Evolutionary conservation across 2,329 filamentous ascomycete species (phyloP).

Genomic region (Stagonosporopsis cucurbitacearum): DNA sequence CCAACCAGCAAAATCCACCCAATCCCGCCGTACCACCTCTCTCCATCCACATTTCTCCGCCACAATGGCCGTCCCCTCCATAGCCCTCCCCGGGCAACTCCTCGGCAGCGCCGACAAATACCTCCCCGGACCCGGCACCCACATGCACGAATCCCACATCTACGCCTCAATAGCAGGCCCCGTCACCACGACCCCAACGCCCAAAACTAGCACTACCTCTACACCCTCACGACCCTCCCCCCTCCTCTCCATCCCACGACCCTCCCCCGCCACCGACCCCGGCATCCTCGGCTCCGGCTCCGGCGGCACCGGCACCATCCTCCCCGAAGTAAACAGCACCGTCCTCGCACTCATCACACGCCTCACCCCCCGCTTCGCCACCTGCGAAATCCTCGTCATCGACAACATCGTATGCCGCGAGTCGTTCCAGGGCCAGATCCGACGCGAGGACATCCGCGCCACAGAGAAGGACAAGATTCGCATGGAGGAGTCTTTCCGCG

Average conservation of each 20-base stretch:
- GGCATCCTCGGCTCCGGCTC: constrained; percentile 32
- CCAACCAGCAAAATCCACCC: not conserved
- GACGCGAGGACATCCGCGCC: constrained; percentile 88
- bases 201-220: no score
- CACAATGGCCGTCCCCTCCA: constrained; percentile 44
- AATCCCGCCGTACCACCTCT: not conserved
- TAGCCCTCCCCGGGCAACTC: constrained; percentile 82
- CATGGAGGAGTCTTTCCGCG: constrained; percentile 88
- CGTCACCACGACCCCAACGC: constrained; percentile 59
- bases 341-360: constrained; percentile 87
- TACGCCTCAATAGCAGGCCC: constrained; percentile 83
- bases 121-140: constrained; percentile 79
- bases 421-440: constrained; percentile 84
- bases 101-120: constrained; percentile 73
- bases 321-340: constrained; percentile 80
- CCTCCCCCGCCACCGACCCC: constrained; percentile 18
- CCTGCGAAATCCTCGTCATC: constrained; percentile 84
- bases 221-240: constrained; percentile 51
- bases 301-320: constrained; percentile 67
- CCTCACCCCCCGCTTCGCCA: constrained; percentile 83
- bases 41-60: constrained; percentile 1
- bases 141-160: constrained; percentile 76
- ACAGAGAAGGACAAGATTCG: constrained; percentile 96
- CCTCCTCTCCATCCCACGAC: constrained; percentile 48
- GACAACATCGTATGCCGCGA: constrained; percentile 70